Base-by-base conservation (phyloP, 2,329 filamentous ascomycete genomes). In the Botryotinia calthae region DNA sequence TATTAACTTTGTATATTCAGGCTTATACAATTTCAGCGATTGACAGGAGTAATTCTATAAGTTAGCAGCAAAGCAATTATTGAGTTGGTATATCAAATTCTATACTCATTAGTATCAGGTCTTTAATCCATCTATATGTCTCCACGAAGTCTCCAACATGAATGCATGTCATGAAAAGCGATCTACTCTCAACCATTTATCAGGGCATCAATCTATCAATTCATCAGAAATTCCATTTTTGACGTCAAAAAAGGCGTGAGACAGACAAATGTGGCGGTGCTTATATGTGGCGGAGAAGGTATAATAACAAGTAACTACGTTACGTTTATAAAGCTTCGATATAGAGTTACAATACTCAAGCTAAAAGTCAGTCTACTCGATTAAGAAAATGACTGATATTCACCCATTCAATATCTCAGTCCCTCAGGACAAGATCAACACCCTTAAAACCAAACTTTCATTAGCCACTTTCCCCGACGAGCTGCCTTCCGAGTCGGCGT, bases 201-300 rank as follows among this genome's bases (percentile, higher is more conserved):
- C 51, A 56, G 51, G n/a, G 14, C 6, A 28, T 56, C n/a, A 28
- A 56, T 56, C n/a, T 18, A 25, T 56, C 14, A 56, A 31, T 56
- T 5, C 2, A n/a, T 28, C 14, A 28, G n/a, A 18, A 18, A 56
- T 56, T n/a, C 7, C 16, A 56, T 56, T 9, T 62, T 63, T 25
- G 61, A 63, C 61, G 61, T 63, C 40, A 63, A 22, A 22, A 63
- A 63, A 12, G 61, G 61, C 61, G 40, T 12, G 61, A 44, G 40
- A 54, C 48, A 54, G 14, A 44, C 4, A 40, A 2, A n/a, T 20
- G 40, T 63, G 61, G 34, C 37, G n/a, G 40, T n/a, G 25, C n/a
- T 34, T 5, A 18, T 22, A 10, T 44, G n/a, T n/a, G n/a, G 40
- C 28, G 40, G 61, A 56, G 40, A 40, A 56, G 31, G 22, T 34